phyloP scores from a whole-genome alignment of 805 yeast species.

The Saturnispora mendoncae region DNA sequence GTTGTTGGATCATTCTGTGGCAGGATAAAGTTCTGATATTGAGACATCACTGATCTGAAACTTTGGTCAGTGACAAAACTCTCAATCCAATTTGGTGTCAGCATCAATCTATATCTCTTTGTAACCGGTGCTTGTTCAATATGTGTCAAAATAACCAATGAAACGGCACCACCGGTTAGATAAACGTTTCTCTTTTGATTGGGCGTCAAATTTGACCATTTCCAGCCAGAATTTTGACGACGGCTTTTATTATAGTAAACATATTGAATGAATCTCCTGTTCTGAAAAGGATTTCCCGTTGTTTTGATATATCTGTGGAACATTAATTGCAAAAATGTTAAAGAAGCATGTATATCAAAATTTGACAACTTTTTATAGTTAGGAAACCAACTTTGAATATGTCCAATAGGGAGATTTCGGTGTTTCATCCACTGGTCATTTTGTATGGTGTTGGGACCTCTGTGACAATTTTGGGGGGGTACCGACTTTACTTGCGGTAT shows the following conservation, averaged over 20 bases:
- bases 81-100: constrained; percentile 63
- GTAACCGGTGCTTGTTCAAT: constrained; percentile 79
- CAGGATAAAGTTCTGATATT: constrained; percentile 45
- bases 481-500: constrained; percentile 35
- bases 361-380: too few relatives aligned
- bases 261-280: constrained; percentile 2
- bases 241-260: constrained; percentile 9
- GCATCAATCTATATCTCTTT: constrained; percentile 59
- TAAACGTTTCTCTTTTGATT: constrained; percentile 12
- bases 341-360: too few relatives aligned
- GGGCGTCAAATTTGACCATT: constrained; percentile 9
- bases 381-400: too few relatives aligned
- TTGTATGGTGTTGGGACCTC: constrained; percentile 26
- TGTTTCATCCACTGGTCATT: constrained; percentile 25
- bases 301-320: neutral
- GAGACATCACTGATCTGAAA: constrained; percentile 49
- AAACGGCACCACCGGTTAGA: constrained; percentile 10
- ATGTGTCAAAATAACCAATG: constrained; percentile 38
- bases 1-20: constrained; percentile 59
- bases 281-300: neutral
- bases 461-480: constrained; percentile 32
- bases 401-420: constrained; percentile 15
- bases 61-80: constrained; percentile 50
- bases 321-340: neutral
- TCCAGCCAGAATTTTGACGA: neutral